A percentile compares a stretch with the other conserved stretches of the same genome.
Evolutionary conservation across 139 green algal species (phyloP).

Genomic region (Micractinium conductrix): DNA sequence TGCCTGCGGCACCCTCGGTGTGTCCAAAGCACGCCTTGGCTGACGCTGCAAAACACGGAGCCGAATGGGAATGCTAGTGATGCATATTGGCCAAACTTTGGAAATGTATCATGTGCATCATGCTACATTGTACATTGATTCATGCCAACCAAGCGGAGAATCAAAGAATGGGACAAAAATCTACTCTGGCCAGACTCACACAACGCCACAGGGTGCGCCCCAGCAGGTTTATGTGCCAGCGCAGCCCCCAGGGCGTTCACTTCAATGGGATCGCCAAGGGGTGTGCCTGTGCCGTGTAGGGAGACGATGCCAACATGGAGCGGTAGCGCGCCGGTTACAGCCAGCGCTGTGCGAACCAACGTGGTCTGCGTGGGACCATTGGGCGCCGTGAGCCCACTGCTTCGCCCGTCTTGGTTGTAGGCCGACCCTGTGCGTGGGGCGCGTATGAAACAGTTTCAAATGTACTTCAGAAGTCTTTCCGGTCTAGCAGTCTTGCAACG

Average conservation of each 20-base stretch:
- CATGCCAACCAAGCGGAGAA: not conserved
- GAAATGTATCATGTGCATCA: not conserved
- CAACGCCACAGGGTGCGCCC: not conserved
- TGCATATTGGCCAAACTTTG: too few species aligned
- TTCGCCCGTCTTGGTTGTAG: slow-evolving; percentile 88
- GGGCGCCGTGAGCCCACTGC: slow-evolving; percentile 54
- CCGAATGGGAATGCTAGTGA: too few species aligned
- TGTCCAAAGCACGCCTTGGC: slow-evolving; percentile 64
- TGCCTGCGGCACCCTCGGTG: slow-evolving; percentile 63
- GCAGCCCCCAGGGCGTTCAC: slow-evolving; percentile 27
- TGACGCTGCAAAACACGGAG: slow-evolving; percentile 20
- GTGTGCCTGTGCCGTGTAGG: slow-evolving; percentile 66
- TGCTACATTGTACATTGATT: not conserved
- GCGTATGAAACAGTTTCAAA: too few species aligned
- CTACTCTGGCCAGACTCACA: not conserved
- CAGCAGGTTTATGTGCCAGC: not conserved
- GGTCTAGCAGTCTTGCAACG: too few species aligned
- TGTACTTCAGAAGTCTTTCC: too few species aligned
- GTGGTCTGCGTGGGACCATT: slow-evolving; percentile 75
- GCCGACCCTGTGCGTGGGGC: slow-evolving; percentile 54
- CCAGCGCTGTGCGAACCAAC: slow-evolving; percentile 61
- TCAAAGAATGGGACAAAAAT: not conserved
- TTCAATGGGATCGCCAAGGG: slow-evolving; percentile 61
- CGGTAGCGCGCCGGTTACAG: not conserved
- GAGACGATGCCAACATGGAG: slow-evolving; percentile 19